A percentile compares a stretch with the other conserved stretches of the same genome.
Conservation (phyloP, 78 protist genomes). For the Tieghemostelium lacteum region DNA sequence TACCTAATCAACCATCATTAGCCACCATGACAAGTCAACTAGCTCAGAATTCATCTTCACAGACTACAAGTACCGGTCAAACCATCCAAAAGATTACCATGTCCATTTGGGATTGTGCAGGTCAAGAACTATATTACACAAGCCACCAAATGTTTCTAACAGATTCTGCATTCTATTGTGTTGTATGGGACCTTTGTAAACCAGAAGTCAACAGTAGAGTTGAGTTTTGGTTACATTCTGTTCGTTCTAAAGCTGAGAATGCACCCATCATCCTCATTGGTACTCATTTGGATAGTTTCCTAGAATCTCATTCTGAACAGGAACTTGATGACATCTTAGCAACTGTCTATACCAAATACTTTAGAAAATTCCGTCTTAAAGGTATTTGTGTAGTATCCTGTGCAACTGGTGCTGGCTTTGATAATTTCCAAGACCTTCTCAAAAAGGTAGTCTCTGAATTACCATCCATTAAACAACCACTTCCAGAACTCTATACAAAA, state of each 20-base stretch:
- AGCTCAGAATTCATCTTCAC: background rate
- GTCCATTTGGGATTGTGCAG: slow-evolving; percentile 81
- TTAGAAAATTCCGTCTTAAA: slow-evolving; percentile 47
- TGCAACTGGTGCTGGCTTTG: slow-evolving; percentile 41
- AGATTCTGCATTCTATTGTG: slow-evolving; percentile 51
- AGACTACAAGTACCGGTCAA: too few species aligned
- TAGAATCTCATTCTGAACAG: slow-evolving; percentile 26
- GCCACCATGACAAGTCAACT: background rate
- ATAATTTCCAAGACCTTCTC: slow-evolving; percentile 26
- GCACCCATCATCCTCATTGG: slow-evolving; percentile 70
- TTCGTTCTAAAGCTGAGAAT: slow-evolving; percentile 56
- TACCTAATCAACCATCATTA: background rate
- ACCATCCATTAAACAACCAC: slow-evolving; percentile 52
- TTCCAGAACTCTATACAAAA: slow-evolving; percentile 55
- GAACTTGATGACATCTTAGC: slow-evolving; percentile 53
- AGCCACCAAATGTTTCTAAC: slow-evolving; percentile 78
- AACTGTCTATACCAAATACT: slow-evolving; percentile 46
- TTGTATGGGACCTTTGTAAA: slow-evolving; percentile 78
- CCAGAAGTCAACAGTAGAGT: slow-evolving; percentile 77
- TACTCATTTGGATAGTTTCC: slow-evolving; percentile 74
- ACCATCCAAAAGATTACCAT: slow-evolving; percentile 47
- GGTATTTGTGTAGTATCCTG: slow-evolving; percentile 58
- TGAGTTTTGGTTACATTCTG: slow-evolving; percentile 75
- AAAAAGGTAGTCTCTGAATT: slow-evolving; percentile 37
- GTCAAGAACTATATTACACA: slow-evolving; percentile 75